Conservation (phyloP, 1,284 basidiomycete species). For the Ganoderma meredithae region DNA sequence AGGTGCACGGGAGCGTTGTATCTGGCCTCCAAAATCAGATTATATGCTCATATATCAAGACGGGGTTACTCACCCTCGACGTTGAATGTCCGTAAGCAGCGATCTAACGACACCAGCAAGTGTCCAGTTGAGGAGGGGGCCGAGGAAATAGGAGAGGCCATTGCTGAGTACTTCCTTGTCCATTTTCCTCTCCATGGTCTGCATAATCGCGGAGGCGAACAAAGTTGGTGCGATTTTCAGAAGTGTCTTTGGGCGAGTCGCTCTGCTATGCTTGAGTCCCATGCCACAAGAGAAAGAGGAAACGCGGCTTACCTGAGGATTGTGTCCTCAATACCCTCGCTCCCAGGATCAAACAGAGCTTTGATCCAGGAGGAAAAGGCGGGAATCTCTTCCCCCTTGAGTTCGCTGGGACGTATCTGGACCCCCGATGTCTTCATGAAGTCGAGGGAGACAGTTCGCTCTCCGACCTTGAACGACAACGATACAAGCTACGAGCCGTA, state of each 20-base stretch:
- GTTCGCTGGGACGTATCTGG: constrained; percentile 49
- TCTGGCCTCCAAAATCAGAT: constrained; percentile 39
- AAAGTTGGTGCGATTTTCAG: constrained; percentile 71
- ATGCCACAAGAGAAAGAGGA: background rate
- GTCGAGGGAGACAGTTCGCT: constrained; percentile 54
- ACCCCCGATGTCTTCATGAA: constrained; percentile 58
- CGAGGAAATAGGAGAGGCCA: constrained; percentile 79
- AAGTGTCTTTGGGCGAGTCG: constrained; percentile 69
- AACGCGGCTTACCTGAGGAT: constrained; percentile 64
- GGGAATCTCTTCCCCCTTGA: constrained; percentile 55
- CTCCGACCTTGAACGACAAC: constrained; percentile 42
- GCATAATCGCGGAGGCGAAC: constrained; percentile 66
- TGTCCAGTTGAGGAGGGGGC: constrained; percentile 79
- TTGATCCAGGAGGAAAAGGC: constrained; percentile 74
- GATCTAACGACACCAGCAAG: constrained; percentile 74
- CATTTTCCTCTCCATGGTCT: constrained; percentile 58
- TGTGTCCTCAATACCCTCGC: constrained; percentile 83
- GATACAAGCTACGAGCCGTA: constrained; percentile 27
- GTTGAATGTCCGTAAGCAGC: constrained; percentile 65
- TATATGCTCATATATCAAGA: constrained; percentile 5
- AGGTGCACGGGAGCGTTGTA: constrained; percentile 51
- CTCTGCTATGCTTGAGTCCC: constrained; percentile 11
- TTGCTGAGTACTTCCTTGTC: constrained; percentile 73
- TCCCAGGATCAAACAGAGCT: constrained; percentile 76
- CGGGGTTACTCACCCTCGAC: constrained; percentile 56